Percentiles rank a stretch among this genome's conserved stretches.
These are phyloP conservation scores for Yarrowia sp. DNA, from an alignment of 805 yeast genomes.

Conservation along the genomic window DNA sequence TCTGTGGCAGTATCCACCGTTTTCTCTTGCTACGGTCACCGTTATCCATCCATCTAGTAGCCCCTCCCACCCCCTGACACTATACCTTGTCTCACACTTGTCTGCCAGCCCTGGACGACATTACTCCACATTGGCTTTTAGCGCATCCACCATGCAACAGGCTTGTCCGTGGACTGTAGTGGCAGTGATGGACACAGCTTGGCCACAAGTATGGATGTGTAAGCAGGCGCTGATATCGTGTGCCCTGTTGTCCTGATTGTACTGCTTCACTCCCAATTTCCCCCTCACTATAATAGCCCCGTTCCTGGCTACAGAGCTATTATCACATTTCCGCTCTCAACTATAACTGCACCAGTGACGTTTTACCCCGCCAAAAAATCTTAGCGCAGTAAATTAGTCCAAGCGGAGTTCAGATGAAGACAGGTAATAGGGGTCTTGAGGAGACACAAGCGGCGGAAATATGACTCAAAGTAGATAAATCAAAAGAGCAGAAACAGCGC, in stretches of 20 bases:
- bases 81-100: slow-evolving; percentile 21
- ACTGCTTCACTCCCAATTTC: too few relatives aligned
- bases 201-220: too few relatives aligned
- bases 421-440: too few relatives aligned
- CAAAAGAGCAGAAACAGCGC: too few relatives aligned
- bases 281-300: background rate
- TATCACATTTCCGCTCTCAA: slow-evolving; percentile 13
- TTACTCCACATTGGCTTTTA: slow-evolving; percentile 28
- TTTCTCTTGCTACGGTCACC: background rate
- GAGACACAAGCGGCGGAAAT: too few relatives aligned
- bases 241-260: too few relatives aligned
- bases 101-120: slow-evolving; percentile 1
- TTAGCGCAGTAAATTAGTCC: background rate
- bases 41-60: too few relatives aligned
- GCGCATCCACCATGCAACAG: slow-evolving; percentile 17
- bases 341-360: slow-evolving; percentile 11
- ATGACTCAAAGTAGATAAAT: too few relatives aligned
- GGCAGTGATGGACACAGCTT: too few relatives aligned
- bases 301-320: slow-evolving; percentile 8
- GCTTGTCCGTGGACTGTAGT: background rate
- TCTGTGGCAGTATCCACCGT: too few relatives aligned
- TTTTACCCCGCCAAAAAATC: slow-evolving; percentile 20
- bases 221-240: too few relatives aligned
- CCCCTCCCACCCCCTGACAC: slow-evolving; percentile 18
- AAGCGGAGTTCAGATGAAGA: too few relatives aligned